phyloP scores from a whole-genome alignment of 2,329 filamentous ascomycete species.

The Aspergillus sp. region DNA sequence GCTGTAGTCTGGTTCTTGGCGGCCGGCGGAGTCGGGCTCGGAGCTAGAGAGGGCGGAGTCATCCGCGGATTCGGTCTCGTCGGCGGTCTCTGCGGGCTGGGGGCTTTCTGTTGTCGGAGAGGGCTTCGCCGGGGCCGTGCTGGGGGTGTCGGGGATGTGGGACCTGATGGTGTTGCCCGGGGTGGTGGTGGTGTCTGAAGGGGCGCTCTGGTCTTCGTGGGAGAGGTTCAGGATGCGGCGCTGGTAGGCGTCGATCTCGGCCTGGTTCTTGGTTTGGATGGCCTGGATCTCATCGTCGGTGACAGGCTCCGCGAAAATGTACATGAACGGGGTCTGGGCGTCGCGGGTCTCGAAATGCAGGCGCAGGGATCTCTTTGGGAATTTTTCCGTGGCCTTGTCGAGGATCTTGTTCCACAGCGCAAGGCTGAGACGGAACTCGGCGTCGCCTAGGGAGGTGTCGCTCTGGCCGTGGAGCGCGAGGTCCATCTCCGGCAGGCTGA shows the following conservation, averaged over 20 bases:
- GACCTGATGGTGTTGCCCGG: too few relatives aligned
- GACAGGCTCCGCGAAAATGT: constrained; percentile 87
- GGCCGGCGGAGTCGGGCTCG: not conserved
- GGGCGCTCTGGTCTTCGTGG: constrained; percentile 14
- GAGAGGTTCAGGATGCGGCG: constrained; percentile 40
- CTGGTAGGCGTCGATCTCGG: constrained; percentile 68
- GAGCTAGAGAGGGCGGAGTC: not conserved
- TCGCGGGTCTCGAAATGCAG: constrained; percentile 78
- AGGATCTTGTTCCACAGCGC: constrained; percentile 76
- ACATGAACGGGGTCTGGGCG: constrained; percentile 65
- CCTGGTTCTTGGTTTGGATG: constrained; percentile 69
- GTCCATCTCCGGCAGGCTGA: constrained; percentile 85
- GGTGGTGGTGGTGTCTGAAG: too few relatives aligned
- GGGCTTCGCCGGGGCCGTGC: constrained; percentile 3
- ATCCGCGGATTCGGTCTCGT: not conserved
- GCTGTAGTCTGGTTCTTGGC: constrained; percentile 6
- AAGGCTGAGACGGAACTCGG: constrained; percentile 82
- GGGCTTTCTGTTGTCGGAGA: constrained; percentile 4
- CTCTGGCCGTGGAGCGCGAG: constrained; percentile 76
- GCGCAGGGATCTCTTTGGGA: constrained; percentile 71
- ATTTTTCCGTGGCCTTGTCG: constrained; percentile 70
- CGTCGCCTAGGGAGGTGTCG: constrained; percentile 68
- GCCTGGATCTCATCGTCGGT: constrained; percentile 66
- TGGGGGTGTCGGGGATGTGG: not conserved
- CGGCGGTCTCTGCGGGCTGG: not conserved